phyloP scores from a whole-genome alignment of 345 rosid species.

The Murraya paniculata region DNA sequence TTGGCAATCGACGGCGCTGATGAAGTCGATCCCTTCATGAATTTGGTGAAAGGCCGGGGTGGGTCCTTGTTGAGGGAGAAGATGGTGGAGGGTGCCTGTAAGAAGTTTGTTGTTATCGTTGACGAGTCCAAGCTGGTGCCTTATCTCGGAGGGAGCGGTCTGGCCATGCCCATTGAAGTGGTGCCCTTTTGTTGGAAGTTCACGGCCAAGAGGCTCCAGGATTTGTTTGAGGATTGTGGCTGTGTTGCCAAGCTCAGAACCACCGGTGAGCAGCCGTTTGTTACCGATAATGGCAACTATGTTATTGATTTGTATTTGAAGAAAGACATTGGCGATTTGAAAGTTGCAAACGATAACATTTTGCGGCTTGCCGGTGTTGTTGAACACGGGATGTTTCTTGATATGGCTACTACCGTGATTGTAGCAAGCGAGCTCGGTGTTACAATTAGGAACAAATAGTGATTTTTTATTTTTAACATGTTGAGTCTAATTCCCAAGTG shows the following conservation, averaged over 20 bases:
- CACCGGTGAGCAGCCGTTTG: slow-evolving; percentile 43
- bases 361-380: slow-evolving; percentile 82
- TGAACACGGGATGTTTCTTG: slow-evolving; percentile 95
- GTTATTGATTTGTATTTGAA: slow-evolving; percentile 71
- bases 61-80: slow-evolving; percentile 91
- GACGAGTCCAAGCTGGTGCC: slow-evolving; percentile 67
- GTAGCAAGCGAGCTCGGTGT: slow-evolving; percentile 87
- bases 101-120: slow-evolving; percentile 71
- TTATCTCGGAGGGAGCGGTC: slow-evolving; percentile 66
- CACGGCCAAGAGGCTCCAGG: slow-evolving; percentile 51
- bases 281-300: slow-evolving; percentile 84
- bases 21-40: slow-evolving; percentile 78
- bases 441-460: slow-evolving; percentile 49
- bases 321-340: slow-evolving; percentile 77
- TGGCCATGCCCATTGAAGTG: slow-evolving; percentile 83
- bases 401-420: slow-evolving; percentile 89
- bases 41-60: slow-evolving; percentile 89
- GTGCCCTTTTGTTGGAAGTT: slow-evolving; percentile 84
- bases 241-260: slow-evolving; percentile 57
- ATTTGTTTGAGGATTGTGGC: slow-evolving; percentile 52
- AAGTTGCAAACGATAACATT: slow-evolving; percentile 64
- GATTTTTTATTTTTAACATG: neutral
- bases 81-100: slow-evolving; percentile 83
- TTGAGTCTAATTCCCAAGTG: neutral
- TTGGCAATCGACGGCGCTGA: slow-evolving; percentile 98